Percentiles rank a stretch among this genome's conserved stretches.
These are phyloP conservation scores for Melocanna baccifera DNA, from an alignment of 176 grass and related monocot species.

Conservation along the genomic window DNA sequence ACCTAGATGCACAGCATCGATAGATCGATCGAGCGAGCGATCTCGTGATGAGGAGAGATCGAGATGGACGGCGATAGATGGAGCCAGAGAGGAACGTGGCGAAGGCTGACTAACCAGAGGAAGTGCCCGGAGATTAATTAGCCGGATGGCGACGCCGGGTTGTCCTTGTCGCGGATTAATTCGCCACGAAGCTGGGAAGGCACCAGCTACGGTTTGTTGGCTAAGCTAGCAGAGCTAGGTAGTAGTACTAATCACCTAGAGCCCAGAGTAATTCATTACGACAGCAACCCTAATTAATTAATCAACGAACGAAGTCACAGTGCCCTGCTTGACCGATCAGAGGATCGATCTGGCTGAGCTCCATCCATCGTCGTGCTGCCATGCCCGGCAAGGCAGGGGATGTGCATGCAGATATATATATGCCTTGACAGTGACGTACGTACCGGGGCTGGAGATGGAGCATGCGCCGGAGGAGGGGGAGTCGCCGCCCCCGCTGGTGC, in stretches of 20 bases:
- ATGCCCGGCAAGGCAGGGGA: conserved; percentile 18
- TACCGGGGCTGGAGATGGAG: conserved; percentile 37
- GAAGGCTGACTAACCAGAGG: neutral
- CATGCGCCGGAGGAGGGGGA: conserved; percentile 3
- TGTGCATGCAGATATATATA: neutral
- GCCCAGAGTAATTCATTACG: neutral
- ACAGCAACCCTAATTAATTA: neutral
- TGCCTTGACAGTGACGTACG: conserved; percentile 15
- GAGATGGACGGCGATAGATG: neutral
- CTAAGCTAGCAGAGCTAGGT: neutral
- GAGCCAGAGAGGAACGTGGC: neutral
- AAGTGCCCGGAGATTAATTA: neutral
- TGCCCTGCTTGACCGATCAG: conserved; percentile 21
- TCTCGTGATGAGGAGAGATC: neutral
- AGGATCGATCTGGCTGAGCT: neutral
- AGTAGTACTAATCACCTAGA: neutral
- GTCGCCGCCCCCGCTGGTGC: conserved; percentile 1
- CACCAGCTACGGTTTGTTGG: neutral
- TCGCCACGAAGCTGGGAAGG: neutral
- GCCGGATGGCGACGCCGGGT: neutral
- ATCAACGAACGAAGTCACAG: neutral
- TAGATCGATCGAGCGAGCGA: neutral
- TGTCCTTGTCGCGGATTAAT: neutral
- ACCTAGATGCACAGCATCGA: neutral
- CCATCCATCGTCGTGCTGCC: neutral